These are phyloP conservation scores for Juglanconis juglandina DNA, from an alignment of 2,329 filamentous ascomycete species.

Conservation along the genomic window DNA sequence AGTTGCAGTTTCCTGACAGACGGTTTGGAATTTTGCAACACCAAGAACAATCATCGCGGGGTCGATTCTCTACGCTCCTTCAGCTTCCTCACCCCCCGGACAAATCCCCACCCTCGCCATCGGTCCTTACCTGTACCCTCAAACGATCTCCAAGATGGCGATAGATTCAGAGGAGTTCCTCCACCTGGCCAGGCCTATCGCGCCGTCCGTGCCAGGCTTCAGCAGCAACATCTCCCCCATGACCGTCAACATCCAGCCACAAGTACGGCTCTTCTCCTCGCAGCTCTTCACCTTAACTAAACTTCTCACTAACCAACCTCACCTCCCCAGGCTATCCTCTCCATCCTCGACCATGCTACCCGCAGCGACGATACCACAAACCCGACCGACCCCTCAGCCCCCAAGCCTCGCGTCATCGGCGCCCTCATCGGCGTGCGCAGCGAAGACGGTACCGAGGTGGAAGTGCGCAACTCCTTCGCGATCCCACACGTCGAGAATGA, in stretches of 20 bases:
- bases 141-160: conserved; percentile 66
- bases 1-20: conserved; percentile 10
- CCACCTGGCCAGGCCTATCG: conserved; percentile 88
- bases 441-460: conserved; percentile 95
- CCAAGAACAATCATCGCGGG: conserved; percentile 17
- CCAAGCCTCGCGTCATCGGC: conserved; percentile 85
- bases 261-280: conserved; percentile 55
- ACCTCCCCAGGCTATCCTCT: conserved; percentile 57
- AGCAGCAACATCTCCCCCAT: conserved; percentile 87
- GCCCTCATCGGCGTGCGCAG: conserved; percentile 89
- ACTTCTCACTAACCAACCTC: conserved; percentile 1
- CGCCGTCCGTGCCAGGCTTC: conserved; percentile 73
- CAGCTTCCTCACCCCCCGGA: conserved; percentile 21
- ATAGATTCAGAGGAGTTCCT: conserved; percentile 79
- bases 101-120: conserved; percentile 26
- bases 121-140: not conserved
- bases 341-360: conserved; percentile 88
- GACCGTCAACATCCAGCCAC: conserved; percentile 90
- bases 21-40: conserved; percentile 27
- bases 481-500: conserved; percentile 98
- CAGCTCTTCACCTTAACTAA: not conserved
- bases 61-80: conserved; percentile 10
- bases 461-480: conserved; percentile 94
- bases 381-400: conserved; percentile 58
- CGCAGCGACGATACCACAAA: conserved; percentile 65